Conservation (phyloP, 306 rosid genomes). For the Fagus crenata region DNA sequence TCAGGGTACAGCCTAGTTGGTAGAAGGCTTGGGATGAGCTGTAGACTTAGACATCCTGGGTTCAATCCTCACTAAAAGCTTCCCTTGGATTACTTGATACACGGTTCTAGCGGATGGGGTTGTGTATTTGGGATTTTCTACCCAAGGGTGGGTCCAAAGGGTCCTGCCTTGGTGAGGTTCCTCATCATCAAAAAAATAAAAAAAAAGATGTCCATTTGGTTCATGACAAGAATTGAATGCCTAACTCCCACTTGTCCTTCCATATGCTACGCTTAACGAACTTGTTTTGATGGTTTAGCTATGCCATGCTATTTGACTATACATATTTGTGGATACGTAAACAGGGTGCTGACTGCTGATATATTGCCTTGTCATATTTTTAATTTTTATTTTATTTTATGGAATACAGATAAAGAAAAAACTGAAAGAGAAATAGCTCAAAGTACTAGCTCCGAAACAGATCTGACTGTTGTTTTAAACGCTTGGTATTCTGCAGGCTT, state of each 20-base stretch:
- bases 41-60: no score
- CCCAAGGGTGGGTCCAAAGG: no score
- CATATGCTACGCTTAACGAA: neutral
- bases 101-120: no score
- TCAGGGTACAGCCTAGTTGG: no score
- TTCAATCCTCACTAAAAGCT: no score
- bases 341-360: neutral
- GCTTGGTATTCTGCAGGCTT: slow-evolving; percentile 98
- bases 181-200: no score
- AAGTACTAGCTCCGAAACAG: slow-evolving; percentile 49
- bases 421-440: slow-evolving; percentile 33
- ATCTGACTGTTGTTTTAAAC: slow-evolving; percentile 59
- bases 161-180: no score
- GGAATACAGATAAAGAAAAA: slow-evolving; percentile 42
- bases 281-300: slow-evolving; percentile 15
- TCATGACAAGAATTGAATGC: slow-evolving; percentile 6
- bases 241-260: neutral
- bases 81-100: no score
- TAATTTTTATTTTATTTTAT: slow-evolving; percentile 8
- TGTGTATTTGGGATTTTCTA: no score
- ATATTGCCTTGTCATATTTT: neutral
- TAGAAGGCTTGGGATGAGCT: no score
- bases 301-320: neutral
- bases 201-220: neutral
- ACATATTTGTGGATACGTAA: slow-evolving; percentile 1